These are phyloP conservation scores for Pseudogymnoascus sp. DNA, from an alignment of 2,329 filamentous ascomycete species.

Conservation along the genomic window DNA sequence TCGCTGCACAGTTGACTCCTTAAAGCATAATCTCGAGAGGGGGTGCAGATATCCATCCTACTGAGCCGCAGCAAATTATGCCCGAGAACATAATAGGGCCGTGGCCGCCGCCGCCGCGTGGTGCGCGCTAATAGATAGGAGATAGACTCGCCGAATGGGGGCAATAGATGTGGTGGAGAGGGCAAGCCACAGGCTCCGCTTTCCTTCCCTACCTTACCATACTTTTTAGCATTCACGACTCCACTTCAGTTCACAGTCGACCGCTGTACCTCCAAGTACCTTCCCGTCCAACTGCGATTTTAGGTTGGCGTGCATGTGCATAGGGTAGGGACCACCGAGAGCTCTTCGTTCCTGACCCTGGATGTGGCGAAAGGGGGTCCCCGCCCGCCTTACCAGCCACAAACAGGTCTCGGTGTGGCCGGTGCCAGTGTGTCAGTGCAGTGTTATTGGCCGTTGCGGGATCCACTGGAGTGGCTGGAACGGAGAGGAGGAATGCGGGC, in stretches of 20 bases:
- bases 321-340: background rate
- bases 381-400: constrained; percentile 5
- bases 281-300: background rate
- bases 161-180: background rate
- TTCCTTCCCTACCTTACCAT: background rate
- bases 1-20: background rate
- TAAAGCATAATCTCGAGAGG: background rate
- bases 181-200: background rate
- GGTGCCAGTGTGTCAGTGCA: background rate
- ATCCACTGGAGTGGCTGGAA: background rate
- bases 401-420: background rate
- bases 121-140: background rate
- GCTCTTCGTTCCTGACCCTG: background rate
- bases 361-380: background rate
- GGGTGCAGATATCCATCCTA: background rate
- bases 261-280: background rate
- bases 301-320: constrained; percentile 4
- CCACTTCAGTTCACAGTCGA: background rate
- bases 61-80: background rate
- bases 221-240: background rate
- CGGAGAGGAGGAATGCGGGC: background rate
- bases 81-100: background rate
- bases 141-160: background rate
- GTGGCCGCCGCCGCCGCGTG: background rate
- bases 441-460: background rate